Conservation (phyloP, 163 green algal genomes). For the Chlorella variabilis region DNA sequence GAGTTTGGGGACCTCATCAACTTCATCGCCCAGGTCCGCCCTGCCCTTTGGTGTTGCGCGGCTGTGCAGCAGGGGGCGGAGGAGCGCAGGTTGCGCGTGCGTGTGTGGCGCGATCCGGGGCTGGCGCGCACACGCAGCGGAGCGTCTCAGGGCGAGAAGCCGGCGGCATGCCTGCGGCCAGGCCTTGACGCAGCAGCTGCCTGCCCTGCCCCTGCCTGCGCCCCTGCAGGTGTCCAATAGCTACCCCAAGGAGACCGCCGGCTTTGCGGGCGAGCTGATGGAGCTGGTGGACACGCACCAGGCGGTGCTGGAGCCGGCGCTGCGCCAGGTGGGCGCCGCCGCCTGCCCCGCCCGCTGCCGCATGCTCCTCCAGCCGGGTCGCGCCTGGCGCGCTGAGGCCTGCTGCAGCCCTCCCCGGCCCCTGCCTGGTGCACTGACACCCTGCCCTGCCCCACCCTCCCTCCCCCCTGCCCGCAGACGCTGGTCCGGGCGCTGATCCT, state of each 20-base stretch:
- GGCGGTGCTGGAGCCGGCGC: constrained; percentile 68
- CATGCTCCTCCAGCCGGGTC: not conserved
- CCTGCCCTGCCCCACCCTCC: not conserved
- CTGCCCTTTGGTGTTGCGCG: too few species aligned
- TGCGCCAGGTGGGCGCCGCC: constrained; percentile 59
- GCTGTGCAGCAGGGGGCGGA: not conserved
- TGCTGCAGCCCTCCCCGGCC: too few species aligned
- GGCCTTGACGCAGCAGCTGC: not conserved
- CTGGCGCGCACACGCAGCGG: too few species aligned
- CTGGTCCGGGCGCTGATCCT: constrained; percentile 93
- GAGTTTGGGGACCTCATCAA: constrained; percentile 90
- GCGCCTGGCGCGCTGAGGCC: too few species aligned
- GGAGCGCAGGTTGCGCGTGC: too few species aligned
- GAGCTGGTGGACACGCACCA: constrained; percentile 87
- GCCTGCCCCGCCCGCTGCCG: not conserved
- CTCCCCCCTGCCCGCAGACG: constrained; percentile 11
- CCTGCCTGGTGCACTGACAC: too few species aligned
- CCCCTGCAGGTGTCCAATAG: constrained; percentile 69
- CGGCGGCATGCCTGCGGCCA: too few species aligned
- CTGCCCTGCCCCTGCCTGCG: not conserved
- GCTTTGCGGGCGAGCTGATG: constrained; percentile 82
- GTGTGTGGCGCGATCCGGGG: too few species aligned
- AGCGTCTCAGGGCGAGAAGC: too few species aligned
- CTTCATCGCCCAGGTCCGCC: constrained; percentile 94
- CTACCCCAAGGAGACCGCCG: constrained; percentile 77